Evolutionary conservation across 352 stramenopile species (phyloP).

Genomic region (Phytophthora constricta): DNA sequence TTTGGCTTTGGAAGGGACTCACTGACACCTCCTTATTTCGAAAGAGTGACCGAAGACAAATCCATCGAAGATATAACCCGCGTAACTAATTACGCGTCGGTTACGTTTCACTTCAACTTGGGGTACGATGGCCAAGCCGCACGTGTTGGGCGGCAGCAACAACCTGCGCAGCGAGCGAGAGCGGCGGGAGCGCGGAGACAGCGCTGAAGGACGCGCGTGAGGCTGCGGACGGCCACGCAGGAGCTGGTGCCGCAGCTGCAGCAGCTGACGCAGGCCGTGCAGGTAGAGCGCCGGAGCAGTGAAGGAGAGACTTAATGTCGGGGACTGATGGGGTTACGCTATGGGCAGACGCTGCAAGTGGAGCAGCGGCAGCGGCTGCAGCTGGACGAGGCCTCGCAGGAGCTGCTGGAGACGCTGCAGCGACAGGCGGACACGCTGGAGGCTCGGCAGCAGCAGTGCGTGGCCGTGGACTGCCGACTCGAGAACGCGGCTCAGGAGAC

Average conservation of each 20-base stretch:
- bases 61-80: no score
- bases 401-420: conserved; percentile 62
- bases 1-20: no score
- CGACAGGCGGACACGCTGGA: conserved; percentile 58
- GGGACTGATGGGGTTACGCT: no score
- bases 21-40: no score
- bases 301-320: not conserved
- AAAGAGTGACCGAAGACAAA: no score
- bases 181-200: conserved; percentile 60
- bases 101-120: not conserved
- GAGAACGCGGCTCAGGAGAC: conserved; percentile 38
- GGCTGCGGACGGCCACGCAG: conserved; percentile 44
- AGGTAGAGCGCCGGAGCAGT: conserved; percentile 40
- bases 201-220: conserved; percentile 43
- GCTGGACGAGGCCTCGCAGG: conserved; percentile 64
- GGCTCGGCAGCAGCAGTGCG: conserved; percentile 33
- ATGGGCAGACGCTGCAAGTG: conserved; percentile 64
- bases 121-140: conserved; percentile 25
- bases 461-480: conserved; percentile 38
- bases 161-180: conserved; percentile 67
- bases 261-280: conserved; percentile 50
- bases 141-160: conserved; percentile 73
- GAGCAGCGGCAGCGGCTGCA: conserved; percentile 64
- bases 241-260: conserved; percentile 60
- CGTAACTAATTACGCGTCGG: no score